Evolutionary conservation across 768 basidiomycete genomes (phyloP).

Genomic region (Chlorophyllum brunneum): DNA sequence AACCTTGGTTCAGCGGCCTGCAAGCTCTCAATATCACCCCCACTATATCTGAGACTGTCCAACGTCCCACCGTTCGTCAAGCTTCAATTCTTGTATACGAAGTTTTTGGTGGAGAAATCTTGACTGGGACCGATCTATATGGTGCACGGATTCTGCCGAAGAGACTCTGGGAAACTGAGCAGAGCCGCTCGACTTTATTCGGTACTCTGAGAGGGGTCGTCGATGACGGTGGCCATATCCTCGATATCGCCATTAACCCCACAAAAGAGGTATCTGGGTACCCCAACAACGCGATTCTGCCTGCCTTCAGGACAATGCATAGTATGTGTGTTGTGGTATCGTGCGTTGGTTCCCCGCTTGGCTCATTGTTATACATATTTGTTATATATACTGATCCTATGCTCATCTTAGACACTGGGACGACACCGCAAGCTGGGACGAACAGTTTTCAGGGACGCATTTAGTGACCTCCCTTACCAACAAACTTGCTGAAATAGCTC

Average conservation of each 20-base stretch:
- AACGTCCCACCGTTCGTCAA: conserved; percentile 14
- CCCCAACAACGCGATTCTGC: conserved; percentile 16
- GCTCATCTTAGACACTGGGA: conserved; percentile 11
- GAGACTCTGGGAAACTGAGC: conserved; percentile 8
- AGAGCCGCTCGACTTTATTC: conserved; percentile 8
- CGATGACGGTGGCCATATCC: conserved; percentile 11
- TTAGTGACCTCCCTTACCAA: conserved; percentile 10
- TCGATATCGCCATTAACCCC: conserved; percentile 18
- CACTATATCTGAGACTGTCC: conserved; percentile 4
- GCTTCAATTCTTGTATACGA: conserved; percentile 9
- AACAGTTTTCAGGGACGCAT: conserved; percentile 9
- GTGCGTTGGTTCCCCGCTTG: conserved; percentile 5
- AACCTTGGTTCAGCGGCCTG: conserved; percentile 4
- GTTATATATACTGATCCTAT: not conserved
- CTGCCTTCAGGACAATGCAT: conserved; percentile 16
- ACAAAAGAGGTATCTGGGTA: conserved; percentile 10
- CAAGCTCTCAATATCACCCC: conserved; percentile 4
- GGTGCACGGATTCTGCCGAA: conserved; percentile 15
- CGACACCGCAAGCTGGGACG: conserved; percentile 14
- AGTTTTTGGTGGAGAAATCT: conserved; percentile 15
- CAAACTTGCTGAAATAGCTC: conserved; percentile 13
- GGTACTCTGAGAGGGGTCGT: conserved; percentile 7
- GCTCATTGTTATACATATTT: too few relatives aligned
- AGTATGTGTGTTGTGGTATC: conserved; percentile 12
- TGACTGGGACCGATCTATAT: conserved; percentile 12